Conservation (phyloP, 2,329 filamentous ascomycete genomes). For the Aspergillus sp. region DNA sequence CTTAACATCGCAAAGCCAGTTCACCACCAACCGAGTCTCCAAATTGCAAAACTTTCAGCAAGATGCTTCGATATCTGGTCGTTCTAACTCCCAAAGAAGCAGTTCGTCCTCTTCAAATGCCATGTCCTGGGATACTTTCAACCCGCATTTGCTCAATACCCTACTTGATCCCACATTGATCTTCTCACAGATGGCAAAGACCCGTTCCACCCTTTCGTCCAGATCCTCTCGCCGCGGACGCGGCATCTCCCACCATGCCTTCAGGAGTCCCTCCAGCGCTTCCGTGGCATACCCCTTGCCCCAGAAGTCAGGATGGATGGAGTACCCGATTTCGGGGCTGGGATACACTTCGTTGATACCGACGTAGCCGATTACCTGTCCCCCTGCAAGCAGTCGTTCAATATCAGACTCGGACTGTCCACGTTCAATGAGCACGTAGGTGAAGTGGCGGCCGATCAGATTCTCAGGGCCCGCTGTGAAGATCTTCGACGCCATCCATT, state of each 20-base stretch:
- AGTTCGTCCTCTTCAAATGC: constrained; percentile 8
- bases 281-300: constrained; percentile 28
- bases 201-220: constrained; percentile 9
- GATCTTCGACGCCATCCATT: constrained; percentile 22
- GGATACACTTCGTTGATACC: constrained; percentile 15
- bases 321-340: constrained; percentile 25
- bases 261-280: constrained; percentile 19
- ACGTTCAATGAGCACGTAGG: constrained; percentile 10
- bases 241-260: constrained; percentile 24
- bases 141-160: constrained; percentile 25
- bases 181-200: constrained; percentile 20
- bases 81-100: neutral
- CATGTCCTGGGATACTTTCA: constrained; percentile 7
- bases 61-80: neutral
- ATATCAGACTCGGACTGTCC: neutral
- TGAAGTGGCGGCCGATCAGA: constrained; percentile 20
- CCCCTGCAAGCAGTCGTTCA: neutral
- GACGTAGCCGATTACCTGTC: neutral
- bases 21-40: too few species aligned
- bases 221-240: neutral
- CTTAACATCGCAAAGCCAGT: too few species aligned
- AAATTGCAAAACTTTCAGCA: too few species aligned
- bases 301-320: constrained; percentile 22
- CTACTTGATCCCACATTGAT: constrained; percentile 14
- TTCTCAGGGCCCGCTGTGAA: constrained; percentile 17